Evolutionary conservation across 805 yeast species (phyloP).

Genomic region (Saturnispora serradocipensis): DNA sequence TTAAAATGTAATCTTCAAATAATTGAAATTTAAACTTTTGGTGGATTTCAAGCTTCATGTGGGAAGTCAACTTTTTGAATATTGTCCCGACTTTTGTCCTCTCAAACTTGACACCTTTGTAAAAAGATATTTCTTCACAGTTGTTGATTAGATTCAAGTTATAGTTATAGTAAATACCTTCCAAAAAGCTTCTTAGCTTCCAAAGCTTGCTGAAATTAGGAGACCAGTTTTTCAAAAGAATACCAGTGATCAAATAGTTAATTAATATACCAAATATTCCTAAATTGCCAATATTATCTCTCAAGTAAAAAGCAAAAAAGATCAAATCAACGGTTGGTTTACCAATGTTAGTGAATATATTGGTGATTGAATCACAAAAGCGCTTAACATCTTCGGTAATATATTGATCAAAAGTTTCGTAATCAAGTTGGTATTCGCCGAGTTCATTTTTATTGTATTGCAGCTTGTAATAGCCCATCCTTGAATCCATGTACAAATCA

Average conservation of each 20-base stretch:
- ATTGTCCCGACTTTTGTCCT: slow-evolving; percentile 52
- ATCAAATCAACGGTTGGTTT: slow-evolving; percentile 84
- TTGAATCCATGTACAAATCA: slow-evolving; percentile 75
- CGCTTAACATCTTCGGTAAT: slow-evolving; percentile 77
- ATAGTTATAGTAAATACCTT: slow-evolving; percentile 82
- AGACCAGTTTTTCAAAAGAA: slow-evolving; percentile 57
- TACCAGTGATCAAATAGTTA: slow-evolving; percentile 76
- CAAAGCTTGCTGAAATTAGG: slow-evolving; percentile 81
- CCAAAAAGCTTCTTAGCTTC: slow-evolving; percentile 64
- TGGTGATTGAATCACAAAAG: slow-evolving; percentile 73
- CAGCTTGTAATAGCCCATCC: slow-evolving; percentile 75
- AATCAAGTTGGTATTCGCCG: slow-evolving; percentile 26
- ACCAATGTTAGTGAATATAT: slow-evolving; percentile 80
- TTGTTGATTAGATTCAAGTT: slow-evolving; percentile 80
- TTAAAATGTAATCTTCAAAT: slow-evolving; percentile 77
- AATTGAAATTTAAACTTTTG: slow-evolving; percentile 65
- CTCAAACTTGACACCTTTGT: slow-evolving; percentile 80
- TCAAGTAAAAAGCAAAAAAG: slow-evolving; percentile 72
- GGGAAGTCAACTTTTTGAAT: slow-evolving; percentile 42
- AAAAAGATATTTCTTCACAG: slow-evolving; percentile 90
- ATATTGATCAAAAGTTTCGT: slow-evolving; percentile 73
- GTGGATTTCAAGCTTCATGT: slow-evolving; percentile 29
- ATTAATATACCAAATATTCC: slow-evolving; percentile 76
- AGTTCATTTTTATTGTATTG: slow-evolving; percentile 43
- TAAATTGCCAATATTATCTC: slow-evolving; percentile 80